phyloP scores from a whole-genome alignment of 805 yeast species.

The Kodamaea neixiangensis region DNA sequence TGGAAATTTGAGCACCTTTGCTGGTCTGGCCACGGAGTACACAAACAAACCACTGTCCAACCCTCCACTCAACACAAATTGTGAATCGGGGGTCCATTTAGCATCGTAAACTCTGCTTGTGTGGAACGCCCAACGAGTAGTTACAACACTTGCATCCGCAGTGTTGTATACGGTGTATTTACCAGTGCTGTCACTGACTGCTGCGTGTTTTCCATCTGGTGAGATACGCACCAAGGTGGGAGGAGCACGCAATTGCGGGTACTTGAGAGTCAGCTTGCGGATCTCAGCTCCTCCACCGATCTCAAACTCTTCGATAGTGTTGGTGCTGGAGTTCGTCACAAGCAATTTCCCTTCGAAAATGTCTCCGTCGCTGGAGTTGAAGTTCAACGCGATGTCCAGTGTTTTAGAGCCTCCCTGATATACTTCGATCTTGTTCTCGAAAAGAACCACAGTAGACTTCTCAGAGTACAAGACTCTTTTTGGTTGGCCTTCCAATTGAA shows the following conservation, averaged over 20 bases:
- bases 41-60: conserved; percentile 79
- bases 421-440: conserved; percentile 31
- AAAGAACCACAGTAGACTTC: conserved; percentile 30
- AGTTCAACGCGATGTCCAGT: conserved; percentile 22
- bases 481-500: conserved; percentile 35
- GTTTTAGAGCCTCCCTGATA: conserved; percentile 16
- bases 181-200: conserved; percentile 86
- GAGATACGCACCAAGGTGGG: conserved; percentile 69
- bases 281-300: conserved; percentile 17
- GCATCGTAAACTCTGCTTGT: conserved; percentile 78
- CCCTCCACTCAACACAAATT: conserved; percentile 75
- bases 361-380: conserved; percentile 18
- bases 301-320: conserved; percentile 31
- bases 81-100: conserved; percentile 75
- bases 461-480: conserved; percentile 31
- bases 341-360: conserved; percentile 19
- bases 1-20: conserved; percentile 68
- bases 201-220: conserved; percentile 65
- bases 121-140: conserved; percentile 96
- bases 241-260: conserved; percentile 54
- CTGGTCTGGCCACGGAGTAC: conserved; percentile 78
- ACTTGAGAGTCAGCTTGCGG: conserved; percentile 51
- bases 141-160: conserved; percentile 54
- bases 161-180: conserved; percentile 75
- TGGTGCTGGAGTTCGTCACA: conserved; percentile 32